These are phyloP conservation scores for Arabidopsis suecica DNA, from an alignment of 345 rosid species.

Conservation along the genomic window DNA sequence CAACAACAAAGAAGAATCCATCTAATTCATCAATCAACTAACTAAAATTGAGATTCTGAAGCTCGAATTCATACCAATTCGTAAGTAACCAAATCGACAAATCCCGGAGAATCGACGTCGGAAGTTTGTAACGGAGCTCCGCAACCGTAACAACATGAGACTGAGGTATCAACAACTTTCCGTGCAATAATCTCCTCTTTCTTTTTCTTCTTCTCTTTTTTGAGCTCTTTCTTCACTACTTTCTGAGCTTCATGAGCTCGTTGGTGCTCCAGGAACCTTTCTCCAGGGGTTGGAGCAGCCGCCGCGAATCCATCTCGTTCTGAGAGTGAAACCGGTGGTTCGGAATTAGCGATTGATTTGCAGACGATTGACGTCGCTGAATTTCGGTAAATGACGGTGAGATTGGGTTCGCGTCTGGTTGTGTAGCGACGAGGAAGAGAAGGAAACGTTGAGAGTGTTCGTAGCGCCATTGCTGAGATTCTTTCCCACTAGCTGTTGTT, in stretches of 20 bases:
- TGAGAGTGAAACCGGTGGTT: slow-evolving; percentile 42
- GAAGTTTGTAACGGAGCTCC: slow-evolving; percentile 94
- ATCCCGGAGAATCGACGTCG: slow-evolving; percentile 83
- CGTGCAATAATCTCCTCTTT: slow-evolving; percentile 48
- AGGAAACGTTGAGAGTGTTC: slow-evolving; percentile 60
- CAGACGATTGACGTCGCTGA: slow-evolving; percentile 42
- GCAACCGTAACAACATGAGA: slow-evolving; percentile 81
- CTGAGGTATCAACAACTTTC: slow-evolving; percentile 51
- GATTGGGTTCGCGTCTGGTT: slow-evolving; percentile 38
- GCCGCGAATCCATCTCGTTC: slow-evolving; percentile 68
- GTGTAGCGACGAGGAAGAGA: slow-evolving; percentile 51
- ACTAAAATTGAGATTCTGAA: slow-evolving; percentile 5
- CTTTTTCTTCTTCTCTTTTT: slow-evolving; percentile 52
- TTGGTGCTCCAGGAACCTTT: slow-evolving; percentile 68
- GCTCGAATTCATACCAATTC: slow-evolving; percentile 59
- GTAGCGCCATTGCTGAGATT: slow-evolving; percentile 58
- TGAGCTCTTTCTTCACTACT: slow-evolving; percentile 53
- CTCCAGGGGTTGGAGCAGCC: slow-evolving; percentile 79
- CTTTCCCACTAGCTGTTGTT: background rate
- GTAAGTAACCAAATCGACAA: slow-evolving; percentile 65
- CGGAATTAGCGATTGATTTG: slow-evolving; percentile 48
- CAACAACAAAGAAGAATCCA: slow-evolving; percentile 38
- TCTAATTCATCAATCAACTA: background rate
- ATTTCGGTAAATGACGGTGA: slow-evolving; percentile 42
- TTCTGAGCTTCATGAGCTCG: slow-evolving; percentile 63